Base-by-base conservation (phyloP, 2,329 filamentous ascomycete genomes). In the Trichoderma sp. region DNA sequence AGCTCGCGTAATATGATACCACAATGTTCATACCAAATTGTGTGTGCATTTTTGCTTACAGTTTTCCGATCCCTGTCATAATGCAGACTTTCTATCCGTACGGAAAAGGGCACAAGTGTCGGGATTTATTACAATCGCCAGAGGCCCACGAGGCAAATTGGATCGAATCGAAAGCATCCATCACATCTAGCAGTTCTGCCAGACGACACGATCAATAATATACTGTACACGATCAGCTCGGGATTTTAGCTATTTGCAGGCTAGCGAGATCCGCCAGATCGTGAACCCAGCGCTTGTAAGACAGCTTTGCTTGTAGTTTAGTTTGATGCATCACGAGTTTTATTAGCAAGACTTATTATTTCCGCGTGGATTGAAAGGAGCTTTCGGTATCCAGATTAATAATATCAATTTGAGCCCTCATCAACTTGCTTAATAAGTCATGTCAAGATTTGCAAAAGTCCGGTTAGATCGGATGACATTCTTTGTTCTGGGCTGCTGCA, bases 171-270 rank as follows among this genome's bases (percentile, higher is more conserved):
- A n/a, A n/a, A n/a, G 16, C 39, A 3, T 43, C 18, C 7, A 18
- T 43, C 6, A 18, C 39, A 43, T 18, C 18, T 8, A 10, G 16
- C 39, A 43, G 16, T 18, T 43, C 39, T 18, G 3, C 39, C 16
- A 43, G 39, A 18, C 16, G 6, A 43, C 14, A 43, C 18, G 16
- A 43, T n/a, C 39, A n/a, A 43, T 43, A 43, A 43, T 43, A 39
- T 39, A 43, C 18, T 43, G 18, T 39, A 43, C 18, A 43, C 39
- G 8, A 11, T 49, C 46, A 11, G 16, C 30, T 66, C 64, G 54
- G 52, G 21, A 59, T 24, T 66, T 39, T 66, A 66, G 39, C 64
- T 30, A 34, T 21, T 66, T 59, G 54, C 21, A 66, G 64, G 54
- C 21, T 59, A 66, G 64, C 39, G n/a, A 59, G 54, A 51, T 59